A percentile compares a stretch with the other conserved stretches of the same genome.
These are phyloP conservation scores for Rhodomyrtus tomentosa DNA, from an alignment of 345 rosid genomes.

Conservation along the genomic window DNA sequence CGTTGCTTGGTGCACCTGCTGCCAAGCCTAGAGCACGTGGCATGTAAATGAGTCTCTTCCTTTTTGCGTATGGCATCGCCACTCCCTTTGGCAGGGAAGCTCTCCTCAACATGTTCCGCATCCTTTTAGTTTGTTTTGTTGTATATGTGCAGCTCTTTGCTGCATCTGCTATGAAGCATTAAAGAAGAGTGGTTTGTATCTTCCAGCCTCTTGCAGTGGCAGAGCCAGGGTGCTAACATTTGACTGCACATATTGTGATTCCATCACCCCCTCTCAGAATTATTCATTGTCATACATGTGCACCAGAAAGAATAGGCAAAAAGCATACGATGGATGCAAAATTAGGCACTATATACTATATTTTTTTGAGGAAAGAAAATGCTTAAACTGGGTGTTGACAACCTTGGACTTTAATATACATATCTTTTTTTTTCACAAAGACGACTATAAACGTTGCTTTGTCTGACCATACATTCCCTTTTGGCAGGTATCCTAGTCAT, in stretches of 20 bases:
- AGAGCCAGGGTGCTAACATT: neutral
- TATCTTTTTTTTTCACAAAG: neutral
- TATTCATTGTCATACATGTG: neutral
- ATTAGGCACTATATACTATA: neutral
- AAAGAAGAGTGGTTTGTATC: neutral
- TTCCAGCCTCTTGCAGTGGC: neutral
- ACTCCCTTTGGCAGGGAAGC: too few relatives aligned
- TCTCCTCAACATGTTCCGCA: neutral
- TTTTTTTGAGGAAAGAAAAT: neutral
- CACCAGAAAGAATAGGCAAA: neutral
- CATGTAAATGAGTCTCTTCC: neutral
- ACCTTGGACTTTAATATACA: neutral
- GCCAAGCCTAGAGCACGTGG: neutral
- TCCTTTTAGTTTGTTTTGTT: neutral
- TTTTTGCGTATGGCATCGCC: too few relatives aligned
- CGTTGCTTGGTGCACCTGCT: neutral
- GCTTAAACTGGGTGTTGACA: neutral
- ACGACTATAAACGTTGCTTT: slow-evolving; percentile 5
- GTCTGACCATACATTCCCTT: neutral
- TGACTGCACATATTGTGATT: neutral
- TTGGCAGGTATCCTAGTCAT: slow-evolving; percentile 93
- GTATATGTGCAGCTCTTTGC: neutral
- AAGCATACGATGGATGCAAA: neutral
- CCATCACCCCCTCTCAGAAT: neutral
- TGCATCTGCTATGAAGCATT: neutral